Evolutionary conservation across 1,284 basidiomycete species (phyloP).

Genomic region (Apiotrichum gracile): DNA sequence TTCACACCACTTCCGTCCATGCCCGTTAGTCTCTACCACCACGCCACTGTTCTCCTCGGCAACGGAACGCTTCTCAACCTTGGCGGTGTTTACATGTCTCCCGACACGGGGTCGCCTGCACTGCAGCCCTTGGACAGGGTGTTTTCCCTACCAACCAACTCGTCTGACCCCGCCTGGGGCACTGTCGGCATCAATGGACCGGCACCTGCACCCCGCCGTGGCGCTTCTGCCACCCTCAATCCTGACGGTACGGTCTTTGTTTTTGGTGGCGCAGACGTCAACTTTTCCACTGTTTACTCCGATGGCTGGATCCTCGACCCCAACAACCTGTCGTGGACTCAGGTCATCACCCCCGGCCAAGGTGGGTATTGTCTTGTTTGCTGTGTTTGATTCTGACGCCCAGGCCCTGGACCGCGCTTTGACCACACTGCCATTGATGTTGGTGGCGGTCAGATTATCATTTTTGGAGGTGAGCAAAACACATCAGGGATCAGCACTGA

Average conservation of each 20-base stretch:
- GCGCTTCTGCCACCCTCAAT: constrained; percentile 59
- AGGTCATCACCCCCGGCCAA: constrained; percentile 7
- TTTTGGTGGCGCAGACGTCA: constrained; percentile 67
- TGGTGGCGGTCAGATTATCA: constrained; percentile 57
- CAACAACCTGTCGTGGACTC: constrained; percentile 47
- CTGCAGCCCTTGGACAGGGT: constrained; percentile 58
- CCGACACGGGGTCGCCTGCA: constrained; percentile 22
- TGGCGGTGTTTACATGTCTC: constrained; percentile 61
- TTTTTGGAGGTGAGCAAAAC: constrained; percentile 62
- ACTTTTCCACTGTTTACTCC: constrained; percentile 54
- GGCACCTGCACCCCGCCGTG: constrained; percentile 60
- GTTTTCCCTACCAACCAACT: constrained; percentile 61
- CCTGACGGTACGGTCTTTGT: constrained; percentile 57
- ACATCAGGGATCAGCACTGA: not conserved
- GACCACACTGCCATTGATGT: constrained; percentile 66
- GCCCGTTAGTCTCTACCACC: constrained; percentile 65
- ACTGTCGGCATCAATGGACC: constrained; percentile 44
- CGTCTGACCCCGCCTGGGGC: constrained; percentile 54
- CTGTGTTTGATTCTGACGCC: not conserved
- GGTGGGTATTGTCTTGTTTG: not conserved
- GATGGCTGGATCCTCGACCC: constrained; percentile 74
- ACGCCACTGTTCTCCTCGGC: constrained; percentile 59
- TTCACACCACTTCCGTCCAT: constrained; percentile 59
- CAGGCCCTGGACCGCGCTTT: constrained; percentile 55
- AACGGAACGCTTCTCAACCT: constrained; percentile 68